These are phyloP conservation scores for Naganishia albida DNA, from an alignment of 1,284 basidiomycete species.

Conservation along the genomic window DNA sequence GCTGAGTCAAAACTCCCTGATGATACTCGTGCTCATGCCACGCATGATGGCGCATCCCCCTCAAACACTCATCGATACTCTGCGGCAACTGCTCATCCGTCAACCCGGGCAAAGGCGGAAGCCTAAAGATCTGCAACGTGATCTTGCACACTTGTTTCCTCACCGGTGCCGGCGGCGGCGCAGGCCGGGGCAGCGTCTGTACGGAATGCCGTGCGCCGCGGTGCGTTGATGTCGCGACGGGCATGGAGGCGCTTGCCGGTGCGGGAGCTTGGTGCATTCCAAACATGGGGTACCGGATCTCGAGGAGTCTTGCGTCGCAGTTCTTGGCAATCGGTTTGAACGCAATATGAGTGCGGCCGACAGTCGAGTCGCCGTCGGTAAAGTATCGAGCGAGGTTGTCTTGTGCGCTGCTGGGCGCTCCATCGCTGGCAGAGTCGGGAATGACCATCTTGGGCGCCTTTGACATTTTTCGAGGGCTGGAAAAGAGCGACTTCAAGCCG, in stretches of 20 bases:
- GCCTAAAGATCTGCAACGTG: slow-evolving; percentile 80
- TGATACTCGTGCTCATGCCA: slow-evolving; percentile 92
- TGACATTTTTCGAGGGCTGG: slow-evolving; percentile 70
- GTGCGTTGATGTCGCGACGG: slow-evolving; percentile 11
- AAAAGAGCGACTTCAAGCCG: slow-evolving; percentile 70
- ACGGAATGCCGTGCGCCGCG: slow-evolving; percentile 24
- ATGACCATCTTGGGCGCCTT: slow-evolving; percentile 42
- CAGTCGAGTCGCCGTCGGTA: slow-evolving; percentile 64
- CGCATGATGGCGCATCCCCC: slow-evolving; percentile 80
- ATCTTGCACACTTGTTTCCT: slow-evolving; percentile 68
- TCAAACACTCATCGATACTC: slow-evolving; percentile 85
- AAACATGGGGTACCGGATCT: slow-evolving; percentile 79
- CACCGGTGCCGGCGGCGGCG: slow-evolving; percentile 54
- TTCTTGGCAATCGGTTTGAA: slow-evolving; percentile 79
- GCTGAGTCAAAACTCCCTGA: slow-evolving; percentile 90
- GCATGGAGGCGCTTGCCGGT: slow-evolving; percentile 23
- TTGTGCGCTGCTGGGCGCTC: slow-evolving; percentile 52
- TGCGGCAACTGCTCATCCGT: slow-evolving; percentile 76
- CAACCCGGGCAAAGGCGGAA: slow-evolving; percentile 84
- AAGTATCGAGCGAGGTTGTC: slow-evolving; percentile 76
- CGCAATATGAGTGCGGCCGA: slow-evolving; percentile 76
- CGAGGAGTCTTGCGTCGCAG: slow-evolving; percentile 79
- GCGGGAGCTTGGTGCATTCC: slow-evolving; percentile 54
- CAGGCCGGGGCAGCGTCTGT: slow-evolving; percentile 56
- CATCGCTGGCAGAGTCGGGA: slow-evolving; percentile 37